Conservation (phyloP, 345 rosid genomes). For the Bruguiera parviflora region DNA sequence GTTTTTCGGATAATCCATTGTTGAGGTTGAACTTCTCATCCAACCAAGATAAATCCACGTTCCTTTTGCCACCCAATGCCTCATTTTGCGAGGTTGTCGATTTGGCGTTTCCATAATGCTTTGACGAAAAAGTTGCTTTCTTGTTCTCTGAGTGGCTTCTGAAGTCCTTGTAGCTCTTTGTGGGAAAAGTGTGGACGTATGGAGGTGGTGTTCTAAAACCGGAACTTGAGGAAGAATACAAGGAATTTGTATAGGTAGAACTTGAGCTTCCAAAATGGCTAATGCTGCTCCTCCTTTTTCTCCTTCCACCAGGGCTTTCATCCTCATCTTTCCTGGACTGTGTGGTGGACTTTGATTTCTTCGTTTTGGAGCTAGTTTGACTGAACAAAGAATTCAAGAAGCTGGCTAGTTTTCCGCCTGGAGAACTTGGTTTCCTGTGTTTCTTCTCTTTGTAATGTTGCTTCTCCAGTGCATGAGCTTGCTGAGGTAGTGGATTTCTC, state of each 20-base stretch:
- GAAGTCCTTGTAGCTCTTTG: slow-evolving; percentile 51
- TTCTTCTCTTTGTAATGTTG: slow-evolving; percentile 54
- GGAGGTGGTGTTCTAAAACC: slow-evolving; percentile 80
- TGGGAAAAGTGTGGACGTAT: slow-evolving; percentile 47
- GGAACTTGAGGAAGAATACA: slow-evolving; percentile 57
- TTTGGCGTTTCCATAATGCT: slow-evolving; percentile 20
- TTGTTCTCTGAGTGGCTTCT: slow-evolving; percentile 53
- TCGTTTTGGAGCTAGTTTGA: slow-evolving; percentile 70
- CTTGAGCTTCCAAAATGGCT: slow-evolving; percentile 78
- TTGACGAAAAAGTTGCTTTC: slow-evolving; percentile 32
- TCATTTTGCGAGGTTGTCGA: slow-evolving; percentile 14
- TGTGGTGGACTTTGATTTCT: slow-evolving; percentile 48
- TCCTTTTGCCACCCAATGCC: slow-evolving; percentile 28
- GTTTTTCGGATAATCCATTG: slow-evolving; percentile 9
- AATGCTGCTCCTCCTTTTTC: slow-evolving; percentile 84
- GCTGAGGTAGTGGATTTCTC: slow-evolving; percentile 35
- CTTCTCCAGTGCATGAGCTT: slow-evolving; percentile 30
- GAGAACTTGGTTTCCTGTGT: slow-evolving; percentile 82
- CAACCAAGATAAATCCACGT: slow-evolving; percentile 14
- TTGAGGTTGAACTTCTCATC: slow-evolving; percentile 7
- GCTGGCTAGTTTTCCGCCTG: slow-evolving; percentile 80
- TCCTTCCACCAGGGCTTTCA: slow-evolving; percentile 62
- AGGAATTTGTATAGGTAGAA: slow-evolving; percentile 45
- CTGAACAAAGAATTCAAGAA: slow-evolving; percentile 85
- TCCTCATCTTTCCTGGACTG: slow-evolving; percentile 58